These are phyloP conservation scores for Hyaloscypha variabilis DNA, from an alignment of 495 filamentous ascomycete species.

Conservation along the genomic window DNA sequence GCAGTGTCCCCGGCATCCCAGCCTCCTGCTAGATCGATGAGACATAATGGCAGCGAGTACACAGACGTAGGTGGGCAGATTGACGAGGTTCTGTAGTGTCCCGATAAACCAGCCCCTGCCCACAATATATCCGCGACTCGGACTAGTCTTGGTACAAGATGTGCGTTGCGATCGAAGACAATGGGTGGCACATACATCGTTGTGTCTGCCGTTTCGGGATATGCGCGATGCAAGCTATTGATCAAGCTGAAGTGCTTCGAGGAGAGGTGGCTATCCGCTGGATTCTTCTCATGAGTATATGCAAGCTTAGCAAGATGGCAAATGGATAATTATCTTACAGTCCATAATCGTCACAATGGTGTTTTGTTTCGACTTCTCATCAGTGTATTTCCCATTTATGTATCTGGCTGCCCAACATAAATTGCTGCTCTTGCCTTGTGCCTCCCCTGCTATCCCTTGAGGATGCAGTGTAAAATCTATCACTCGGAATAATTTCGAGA, in stretches of 20 bases:
- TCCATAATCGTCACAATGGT: conserved; percentile 72
- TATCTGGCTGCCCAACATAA: conserved; percentile 65
- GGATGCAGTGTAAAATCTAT: conserved; percentile 67
- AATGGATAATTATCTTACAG: conserved; percentile 53
- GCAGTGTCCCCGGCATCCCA: conserved; percentile 38
- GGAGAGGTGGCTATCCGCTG: conserved; percentile 70
- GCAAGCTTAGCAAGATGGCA: neutral
- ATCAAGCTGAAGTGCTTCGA: conserved; percentile 65
- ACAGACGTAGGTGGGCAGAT: conserved; percentile 71
- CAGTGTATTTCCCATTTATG: conserved; percentile 57
- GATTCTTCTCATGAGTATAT: conserved; percentile 9
- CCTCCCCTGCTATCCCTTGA: conserved; percentile 59
- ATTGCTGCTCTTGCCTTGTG: conserved; percentile 71
- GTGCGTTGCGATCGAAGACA: conserved; percentile 71
- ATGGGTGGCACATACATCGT: conserved; percentile 70
- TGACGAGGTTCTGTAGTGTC: conserved; percentile 58
- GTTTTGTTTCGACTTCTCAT: conserved; percentile 48
- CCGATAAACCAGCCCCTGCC: conserved; percentile 67
- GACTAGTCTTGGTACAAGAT: conserved; percentile 65
- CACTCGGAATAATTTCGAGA: conserved; percentile 59
- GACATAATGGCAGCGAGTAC: conserved; percentile 64
- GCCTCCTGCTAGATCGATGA: conserved; percentile 61
- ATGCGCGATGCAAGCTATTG: conserved; percentile 56
- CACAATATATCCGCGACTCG: conserved; percentile 70
- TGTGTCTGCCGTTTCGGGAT: conserved; percentile 55